A percentile compares a stretch with the other conserved stretches of the same genome.
Conservation (phyloP, 2,329 filamentous ascomycete species). For the Chaetomiaceae sp. region DNA sequence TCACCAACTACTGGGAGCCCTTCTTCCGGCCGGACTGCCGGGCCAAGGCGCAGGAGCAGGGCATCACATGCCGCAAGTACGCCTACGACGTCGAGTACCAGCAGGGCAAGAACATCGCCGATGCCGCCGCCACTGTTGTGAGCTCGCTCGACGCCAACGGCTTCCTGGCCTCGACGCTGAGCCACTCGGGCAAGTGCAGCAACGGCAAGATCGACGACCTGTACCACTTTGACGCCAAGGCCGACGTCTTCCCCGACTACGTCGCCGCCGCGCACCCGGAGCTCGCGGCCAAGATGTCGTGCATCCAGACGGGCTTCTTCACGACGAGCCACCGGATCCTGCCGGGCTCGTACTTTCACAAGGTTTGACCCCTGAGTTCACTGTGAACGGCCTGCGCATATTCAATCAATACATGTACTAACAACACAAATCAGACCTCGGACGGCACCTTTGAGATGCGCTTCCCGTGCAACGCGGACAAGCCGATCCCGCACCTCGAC, state of each 20-base stretch:
- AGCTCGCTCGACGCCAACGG: conserved; percentile 42
- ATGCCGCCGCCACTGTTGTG: conserved; percentile 43
- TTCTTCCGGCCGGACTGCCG: conserved; percentile 43
- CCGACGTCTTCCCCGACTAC: conserved; percentile 45
- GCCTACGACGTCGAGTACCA: conserved; percentile 46
- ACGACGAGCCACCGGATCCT: conserved; percentile 44
- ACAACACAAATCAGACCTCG: conserved; percentile 27
- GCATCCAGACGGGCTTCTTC: conserved; percentile 47
- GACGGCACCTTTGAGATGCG: conserved; percentile 44
- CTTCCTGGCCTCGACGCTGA: conserved; percentile 48
- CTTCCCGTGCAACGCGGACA: conserved; percentile 40
- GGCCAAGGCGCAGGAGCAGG: conserved; percentile 33
- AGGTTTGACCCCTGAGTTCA: conserved; percentile 30
- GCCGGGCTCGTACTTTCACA: conserved; percentile 42
- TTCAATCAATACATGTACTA: not conserved
- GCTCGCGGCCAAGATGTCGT: conserved; percentile 46
- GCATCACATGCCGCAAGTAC: conserved; percentile 39
- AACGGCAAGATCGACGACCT: conserved; percentile 42
- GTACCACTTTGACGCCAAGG: conserved; percentile 51
- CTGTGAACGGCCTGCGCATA: not conserved
- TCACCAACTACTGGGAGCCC: conserved; percentile 52
- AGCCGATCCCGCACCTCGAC: conserved; percentile 40
- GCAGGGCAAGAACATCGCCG: conserved; percentile 51
- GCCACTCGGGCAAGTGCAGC: conserved; percentile 43
- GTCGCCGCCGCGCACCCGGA: conserved; percentile 39